Evolutionary conservation across 176 grass and related monocot genomes (phyloP).

Genomic region (Eremochloa ophiuroides): DNA sequence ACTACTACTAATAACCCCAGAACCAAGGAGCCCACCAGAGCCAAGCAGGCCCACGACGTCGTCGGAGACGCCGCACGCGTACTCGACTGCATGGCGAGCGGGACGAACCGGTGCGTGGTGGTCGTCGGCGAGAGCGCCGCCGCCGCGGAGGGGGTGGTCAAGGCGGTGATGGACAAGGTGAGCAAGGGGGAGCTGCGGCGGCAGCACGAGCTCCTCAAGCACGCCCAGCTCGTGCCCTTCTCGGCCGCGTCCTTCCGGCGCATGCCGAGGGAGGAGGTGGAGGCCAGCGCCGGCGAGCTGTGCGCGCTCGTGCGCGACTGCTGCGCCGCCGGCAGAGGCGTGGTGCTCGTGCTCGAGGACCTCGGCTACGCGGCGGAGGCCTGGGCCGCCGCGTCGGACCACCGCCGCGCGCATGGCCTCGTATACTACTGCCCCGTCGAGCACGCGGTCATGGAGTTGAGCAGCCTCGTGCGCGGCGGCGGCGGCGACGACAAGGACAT

Average conservation of each 20-base stretch:
- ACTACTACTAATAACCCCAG: not conserved
- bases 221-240: slow-evolving; percentile 54
- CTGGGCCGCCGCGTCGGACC: slow-evolving; percentile 34
- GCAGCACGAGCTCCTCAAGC: slow-evolving; percentile 43
- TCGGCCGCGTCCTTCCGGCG: slow-evolving; percentile 43
- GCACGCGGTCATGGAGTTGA: slow-evolving; percentile 73
- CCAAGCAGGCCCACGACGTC: not conserved
- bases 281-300: slow-evolving; percentile 44
- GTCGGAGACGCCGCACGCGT: slow-evolving; percentile 43
- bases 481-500: slow-evolving; percentile 9
- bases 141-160: slow-evolving; percentile 29
- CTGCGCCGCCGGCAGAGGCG: slow-evolving; percentile 41
- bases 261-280: slow-evolving; percentile 54
- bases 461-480: slow-evolving; percentile 35
- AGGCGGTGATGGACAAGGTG: slow-evolving; percentile 74
- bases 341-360: slow-evolving; percentile 64
- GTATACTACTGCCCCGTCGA: slow-evolving; percentile 53
- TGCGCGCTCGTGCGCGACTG: slow-evolving; percentile 45
- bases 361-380: slow-evolving; percentile 56
- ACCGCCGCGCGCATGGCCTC: not conserved
- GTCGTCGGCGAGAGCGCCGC: slow-evolving; percentile 48
- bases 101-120: slow-evolving; percentile 34
- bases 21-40: not conserved
- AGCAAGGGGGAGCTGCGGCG: slow-evolving; percentile 48
- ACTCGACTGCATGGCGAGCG: slow-evolving; percentile 46